These are phyloP conservation scores for Penicillium samsonianum DNA, from an alignment of 495 filamentous ascomycete species.

Conservation along the genomic window DNA sequence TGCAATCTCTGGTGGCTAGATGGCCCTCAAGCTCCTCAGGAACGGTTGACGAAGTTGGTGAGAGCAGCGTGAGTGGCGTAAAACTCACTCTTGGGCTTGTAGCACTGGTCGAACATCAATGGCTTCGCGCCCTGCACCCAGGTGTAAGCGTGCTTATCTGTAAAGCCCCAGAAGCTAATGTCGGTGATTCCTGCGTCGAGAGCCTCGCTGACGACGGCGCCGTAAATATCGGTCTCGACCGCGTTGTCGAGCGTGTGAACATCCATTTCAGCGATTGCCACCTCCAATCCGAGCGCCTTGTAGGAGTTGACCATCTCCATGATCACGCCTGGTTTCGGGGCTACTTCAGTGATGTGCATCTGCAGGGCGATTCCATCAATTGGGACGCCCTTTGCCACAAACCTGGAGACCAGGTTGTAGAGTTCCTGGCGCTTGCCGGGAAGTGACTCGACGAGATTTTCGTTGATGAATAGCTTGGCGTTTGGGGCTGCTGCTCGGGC, in stretches of 20 bases:
- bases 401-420: background rate
- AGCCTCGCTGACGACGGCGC: conserved; percentile 8
- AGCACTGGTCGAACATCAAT: conserved; percentile 18
- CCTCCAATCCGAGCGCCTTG: background rate
- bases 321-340: conserved; percentile 1
- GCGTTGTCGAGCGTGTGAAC: conserved; percentile 1
- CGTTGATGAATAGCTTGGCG: conserved; percentile 1
- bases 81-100: conserved; percentile 11
- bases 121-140: conserved; percentile 18
- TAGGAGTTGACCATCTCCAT: background rate
- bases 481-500: background rate
- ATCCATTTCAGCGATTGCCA: background rate
- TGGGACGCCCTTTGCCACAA: background rate
- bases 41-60: background rate
- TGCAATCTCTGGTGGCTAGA: background rate
- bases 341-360: conserved; percentile 3
- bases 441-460: background rate
- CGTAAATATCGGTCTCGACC: background rate
- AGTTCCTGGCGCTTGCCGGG: conserved; percentile 2
- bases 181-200: conserved; percentile 18
- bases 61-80: background rate
- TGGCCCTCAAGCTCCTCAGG: background rate
- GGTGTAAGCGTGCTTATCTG: conserved; percentile 21
- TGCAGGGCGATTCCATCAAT: conserved; percentile 2
- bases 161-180: conserved; percentile 20